Conservation (phyloP, 257 asterid species). For the Fraxinus excelsior region DNA sequence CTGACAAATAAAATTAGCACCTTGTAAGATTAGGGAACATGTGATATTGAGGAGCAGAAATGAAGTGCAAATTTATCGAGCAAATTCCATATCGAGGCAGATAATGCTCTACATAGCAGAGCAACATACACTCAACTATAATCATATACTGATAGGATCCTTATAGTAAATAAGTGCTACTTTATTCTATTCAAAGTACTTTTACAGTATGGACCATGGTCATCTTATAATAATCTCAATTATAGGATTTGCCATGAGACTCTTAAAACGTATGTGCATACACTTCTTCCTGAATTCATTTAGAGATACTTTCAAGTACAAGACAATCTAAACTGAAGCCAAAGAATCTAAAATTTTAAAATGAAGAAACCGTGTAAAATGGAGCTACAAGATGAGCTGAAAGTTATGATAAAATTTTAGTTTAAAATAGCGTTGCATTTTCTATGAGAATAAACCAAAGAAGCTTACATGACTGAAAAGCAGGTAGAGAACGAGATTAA, state of each 20-base stretch:
- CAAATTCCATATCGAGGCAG: neutral
- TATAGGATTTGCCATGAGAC: neutral
- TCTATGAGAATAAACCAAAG: neutral
- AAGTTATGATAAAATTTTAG: neutral
- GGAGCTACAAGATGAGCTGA: neutral
- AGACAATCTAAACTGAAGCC: neutral
- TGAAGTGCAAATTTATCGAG: neutral
- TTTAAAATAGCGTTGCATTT: neutral
- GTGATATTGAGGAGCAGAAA: neutral
- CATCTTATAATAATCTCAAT: neutral
- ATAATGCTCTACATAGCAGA: neutral
- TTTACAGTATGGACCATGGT: neutral
- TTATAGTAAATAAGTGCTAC: neutral
- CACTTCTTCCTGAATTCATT: too few species aligned
- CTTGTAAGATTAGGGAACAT: neutral
- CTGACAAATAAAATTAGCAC: slow-evolving; percentile 24
- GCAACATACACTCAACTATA: neutral
- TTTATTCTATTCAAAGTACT: too few species aligned
- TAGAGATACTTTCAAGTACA: neutral
- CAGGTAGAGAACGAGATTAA: slow-evolving; percentile 66
- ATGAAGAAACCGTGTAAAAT: neutral
- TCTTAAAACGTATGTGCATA: too few species aligned
- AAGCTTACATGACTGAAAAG: slow-evolving; percentile 65
- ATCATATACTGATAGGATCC: neutral
- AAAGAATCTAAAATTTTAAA: too few species aligned